Percentiles rank a stretch among this genome's conserved stretches.
Conservation (phyloP, 345 rosid species). For the Draba incana region DNA sequence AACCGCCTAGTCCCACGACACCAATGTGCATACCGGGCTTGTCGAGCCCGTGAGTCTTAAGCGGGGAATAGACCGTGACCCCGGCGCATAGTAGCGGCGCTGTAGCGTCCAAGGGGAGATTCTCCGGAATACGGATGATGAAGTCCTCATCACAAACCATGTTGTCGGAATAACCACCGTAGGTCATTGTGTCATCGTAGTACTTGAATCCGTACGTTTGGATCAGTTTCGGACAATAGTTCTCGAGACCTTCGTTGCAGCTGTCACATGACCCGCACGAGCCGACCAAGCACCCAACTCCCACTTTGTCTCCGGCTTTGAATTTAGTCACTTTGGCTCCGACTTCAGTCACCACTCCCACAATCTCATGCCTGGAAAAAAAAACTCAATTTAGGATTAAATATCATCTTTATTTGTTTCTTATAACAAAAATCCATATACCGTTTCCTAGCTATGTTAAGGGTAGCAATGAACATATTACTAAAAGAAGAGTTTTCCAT, state of each 20-base stretch:
- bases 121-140: constrained; percentile 55
- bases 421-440: no score
- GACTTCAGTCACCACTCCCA: constrained; percentile 57
- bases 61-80: constrained; percentile 59
- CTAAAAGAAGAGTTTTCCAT: neutral
- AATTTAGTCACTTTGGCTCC: constrained; percentile 53
- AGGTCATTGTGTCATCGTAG: constrained; percentile 53
- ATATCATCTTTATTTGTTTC: neutral
- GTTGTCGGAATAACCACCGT: constrained; percentile 57
- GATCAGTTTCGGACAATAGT: constrained; percentile 53
- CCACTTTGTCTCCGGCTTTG: constrained; percentile 61
- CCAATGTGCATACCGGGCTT: constrained; percentile 54
- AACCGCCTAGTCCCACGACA: constrained; percentile 70
- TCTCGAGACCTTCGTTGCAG: constrained; percentile 53
- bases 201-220: constrained; percentile 41
- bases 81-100: constrained; percentile 80
- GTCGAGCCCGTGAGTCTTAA: constrained; percentile 50
- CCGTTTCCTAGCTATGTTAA: neutral
- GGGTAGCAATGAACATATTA: neutral
- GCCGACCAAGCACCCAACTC: constrained; percentile 60
- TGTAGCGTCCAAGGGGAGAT: constrained; percentile 50
- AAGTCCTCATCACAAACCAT: constrained; percentile 53
- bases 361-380: constrained; percentile 58
- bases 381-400: neutral
- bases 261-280: constrained; percentile 57